Evolutionary conservation across 768 basidiomycete genomes (phyloP), one percentile per base, ranked within the genome.

Genomic region (Fistulinella prunicolor): DNA sequence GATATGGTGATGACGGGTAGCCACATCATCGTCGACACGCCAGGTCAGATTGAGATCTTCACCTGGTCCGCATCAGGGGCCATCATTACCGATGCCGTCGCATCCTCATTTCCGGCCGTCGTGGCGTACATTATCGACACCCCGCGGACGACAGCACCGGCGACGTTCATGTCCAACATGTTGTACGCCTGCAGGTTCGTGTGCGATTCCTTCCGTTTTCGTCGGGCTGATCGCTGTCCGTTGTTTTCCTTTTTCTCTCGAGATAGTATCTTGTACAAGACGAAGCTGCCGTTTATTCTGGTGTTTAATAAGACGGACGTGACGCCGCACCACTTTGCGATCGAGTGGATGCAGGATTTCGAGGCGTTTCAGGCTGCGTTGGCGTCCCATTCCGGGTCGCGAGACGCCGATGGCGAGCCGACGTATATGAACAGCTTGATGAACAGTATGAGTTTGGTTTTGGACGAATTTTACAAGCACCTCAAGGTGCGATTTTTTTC

Each of bases 121-220:
- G 84, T 99, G 29, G 96, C 96, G 14, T 99, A 98, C 63, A 80
- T 99, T 51, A 92, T 99, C 57, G 96, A 99, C 68, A 99, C 96
- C 4, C 96, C 96, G 19, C 78, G 96, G 53, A 93, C 92, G 17
- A 86, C 87, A 0, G 84, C 91, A 0, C 96, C 96, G 0, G 93
- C 95, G 14, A 99, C 96, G 3, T 99, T 99, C 69, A 99, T 98
- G 96, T 90, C 86, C 17, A 99, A 99, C 69, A 99, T 99, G 96
- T 78, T 99, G 36, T 99, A 98, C 61, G 96, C 96, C 2, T 99
- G 96, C 77, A 93, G 90, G 89, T 88, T 48, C 48, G 54, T 49
- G 23, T 38, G n/a, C 16, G 39, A 32, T 43, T 38, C 35, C 26
- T 36, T 35, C 4, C 30, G 39, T 39, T 49, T 52, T 39, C 39